Base-by-base conservation (phyloP, 1,139 yeast genomes). In the Diutina neorugosa region DNA sequence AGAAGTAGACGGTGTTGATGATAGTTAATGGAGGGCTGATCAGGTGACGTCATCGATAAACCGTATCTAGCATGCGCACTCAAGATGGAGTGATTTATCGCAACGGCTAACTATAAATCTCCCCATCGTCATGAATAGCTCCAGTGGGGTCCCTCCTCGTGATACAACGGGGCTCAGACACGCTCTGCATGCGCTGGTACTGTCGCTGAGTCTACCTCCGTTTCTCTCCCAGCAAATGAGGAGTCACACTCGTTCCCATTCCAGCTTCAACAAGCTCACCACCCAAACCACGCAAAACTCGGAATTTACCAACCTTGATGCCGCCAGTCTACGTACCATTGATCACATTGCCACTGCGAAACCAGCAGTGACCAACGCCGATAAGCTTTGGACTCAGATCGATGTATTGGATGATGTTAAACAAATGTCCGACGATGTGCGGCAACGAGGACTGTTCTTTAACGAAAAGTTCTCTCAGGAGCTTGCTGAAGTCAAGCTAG, bases 401-500 rank as follows among this genome's bases (percentile, higher is more conserved):
- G 96, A 87, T 62, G 87, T 87, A 1, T 71, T 91, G 56, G 93
- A 88, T 59, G 96, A 88, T 59, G 95, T 90, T 3, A 78, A 79
- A 54, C 73, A 72, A 54, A 77, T 86, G 77, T 82, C 90, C 0
- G 69, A 69, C 18, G 80, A 82, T 53, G 81, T 81, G 1, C 69
- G 72, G 51, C 61, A 68, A 34, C 74, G 73, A 55, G 80, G 79
- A 47, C 78, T 82, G 19, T 84, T 81, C 64, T 86, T 88, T 62
- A 85, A 84, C 52, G 73, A 73, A 3, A 71, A 75, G 44, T 87
- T 86, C 61, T 78, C 80, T 44, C 68, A 70, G 8, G 82, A 84
- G 44, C 66, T 90, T 56, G 69, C 68, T 25, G 70, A 75, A 53
- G 71, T 88, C 54, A 80, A 88, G 57, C 64, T 65, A 34, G 73